Base-by-base conservation (phyloP, 768 basidiomycete genomes). In the Serendipita indica region DNA sequence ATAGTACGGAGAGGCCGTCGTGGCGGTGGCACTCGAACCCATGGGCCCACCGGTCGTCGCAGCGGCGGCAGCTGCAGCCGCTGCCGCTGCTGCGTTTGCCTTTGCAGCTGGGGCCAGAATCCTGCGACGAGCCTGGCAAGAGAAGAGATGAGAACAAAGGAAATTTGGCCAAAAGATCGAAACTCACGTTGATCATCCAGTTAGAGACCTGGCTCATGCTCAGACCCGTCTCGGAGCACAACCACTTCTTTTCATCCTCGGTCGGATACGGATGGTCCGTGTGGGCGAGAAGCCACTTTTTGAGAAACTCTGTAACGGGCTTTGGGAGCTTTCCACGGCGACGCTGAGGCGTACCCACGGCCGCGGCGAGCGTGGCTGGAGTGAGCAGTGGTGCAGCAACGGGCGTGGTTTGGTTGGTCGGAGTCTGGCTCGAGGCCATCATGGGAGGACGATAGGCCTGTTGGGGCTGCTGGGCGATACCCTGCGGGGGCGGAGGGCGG, bases 201-300 rank as follows among this genome's bases (percentile, higher is more conserved):
- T 90, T 90, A 57, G 86, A 88, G 0, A 90, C 86, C 70, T 91
- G 88, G 70, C 77, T 81, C 86, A 90, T 90, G 72, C 82, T 86
- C 62, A 91, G 72, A 25, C 86, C 86, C 1, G 88, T 91, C 37
- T 85, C 84, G 64, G 84, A 80, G 70, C 88, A 90, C 63, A 91
- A 72, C 67, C 86, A 84, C 67, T 89, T 89, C 72, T 91, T 91
- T 75, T 90, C 88, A 62, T 89, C 86, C 69, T 91, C 88, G 64
- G 81, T 83, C 32, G 88, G 88, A 69, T 91, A 91, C 25, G 88
- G 88, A 65, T 90, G 89, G 68, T 90, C 88, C 1, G 84, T 84
- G 67, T 91, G 88, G 62, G 84, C 80, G 66, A 90, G 84, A 33
- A 90, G 74, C 89, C 89, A 90, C 5, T 86, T 82, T 66, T 89